phyloP scores from a whole-genome alignment of 331 rosid species.

The Spiraea crenata region DNA sequence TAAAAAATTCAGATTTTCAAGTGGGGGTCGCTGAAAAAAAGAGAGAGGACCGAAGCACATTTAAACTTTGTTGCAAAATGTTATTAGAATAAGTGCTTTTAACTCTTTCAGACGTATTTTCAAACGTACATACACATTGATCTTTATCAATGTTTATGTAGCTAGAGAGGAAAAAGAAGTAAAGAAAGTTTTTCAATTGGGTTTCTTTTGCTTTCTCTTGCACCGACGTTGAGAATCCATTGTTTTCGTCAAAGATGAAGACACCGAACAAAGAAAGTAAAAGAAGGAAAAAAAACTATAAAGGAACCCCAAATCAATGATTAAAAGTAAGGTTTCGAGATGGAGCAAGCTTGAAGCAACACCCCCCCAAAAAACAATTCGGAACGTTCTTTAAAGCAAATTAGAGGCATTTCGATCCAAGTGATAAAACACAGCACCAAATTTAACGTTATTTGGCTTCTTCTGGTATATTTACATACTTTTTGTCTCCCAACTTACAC shows the following conservation, averaged over 20 bases:
- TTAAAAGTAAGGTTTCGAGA: conserved; percentile 23
- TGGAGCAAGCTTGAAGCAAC: conserved; percentile 62
- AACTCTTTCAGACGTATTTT: no score
- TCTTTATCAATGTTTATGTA: not conserved
- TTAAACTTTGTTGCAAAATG: not conserved
- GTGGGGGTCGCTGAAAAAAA: no score
- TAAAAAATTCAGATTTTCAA: no score
- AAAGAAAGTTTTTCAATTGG: conserved; percentile 29
- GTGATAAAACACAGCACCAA: conserved; percentile 21
- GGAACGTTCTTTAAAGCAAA: conserved; percentile 52
- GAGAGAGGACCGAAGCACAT: no score
- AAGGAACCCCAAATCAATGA: conserved; percentile 24
- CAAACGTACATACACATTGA: no score
- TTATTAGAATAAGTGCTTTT: no score
- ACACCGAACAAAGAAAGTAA: conserved; percentile 52
- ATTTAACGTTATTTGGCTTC: conserved; percentile 33
- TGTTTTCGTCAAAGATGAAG: conserved; percentile 61
- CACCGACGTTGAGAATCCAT: conserved; percentile 56
- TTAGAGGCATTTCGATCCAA: conserved; percentile 23
- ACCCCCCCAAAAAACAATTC: conserved; percentile 22
- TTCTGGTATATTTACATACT: conserved; percentile 7
- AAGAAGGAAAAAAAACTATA: conserved; percentile 21
- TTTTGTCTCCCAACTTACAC: conserved; percentile 3
- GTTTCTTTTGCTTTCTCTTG: conserved; percentile 66
- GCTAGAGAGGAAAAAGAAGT: conserved; percentile 14